Base-by-base conservation (phyloP, 768 basidiomycete species). In the Paxillus rubicundulus region DNA sequence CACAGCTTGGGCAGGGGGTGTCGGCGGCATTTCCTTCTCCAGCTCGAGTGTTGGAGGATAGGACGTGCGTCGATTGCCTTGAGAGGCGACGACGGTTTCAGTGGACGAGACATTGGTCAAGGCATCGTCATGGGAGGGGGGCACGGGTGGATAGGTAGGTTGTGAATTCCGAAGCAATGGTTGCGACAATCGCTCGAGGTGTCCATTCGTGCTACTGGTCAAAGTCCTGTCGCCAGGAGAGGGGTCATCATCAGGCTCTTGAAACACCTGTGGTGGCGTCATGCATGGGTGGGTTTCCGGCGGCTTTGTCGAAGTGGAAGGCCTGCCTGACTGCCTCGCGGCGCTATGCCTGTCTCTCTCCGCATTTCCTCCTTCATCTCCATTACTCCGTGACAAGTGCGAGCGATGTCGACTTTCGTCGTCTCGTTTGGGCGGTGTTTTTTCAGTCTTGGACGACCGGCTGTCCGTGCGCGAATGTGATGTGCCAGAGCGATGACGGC, bases 401-500 rank as follows among this genome's bases (percentile, higher is more conserved):
- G 79, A 74, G 21, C 81, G 76, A 68, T 81, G 82, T 46, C 56
- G 72, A 34, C 58, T 61, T 45, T 78, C 78, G 20, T 76, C 73
- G 13, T 77, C 76, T 7, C 77, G 75, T 21, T 68, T 69, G 2
- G 68, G 52, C 3, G 57, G 58, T 2, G 52, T 16, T 43, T 71
- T 73, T 52, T 75, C 75, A 14, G 72, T 64, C 46, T 72, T 79
- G n/a, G 83, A 84, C 9, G 81, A 77, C 33, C 83, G 80, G 50
- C 80, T 84, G 41, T 80, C 82, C 6, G 75, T 73, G 54, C 83
- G 78, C 12, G 82, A 80, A 46, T 80, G 79, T 12, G 74, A 64
- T 1, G 73, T 66, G 20, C 76, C 77, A 9, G 86, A 80, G 3
- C 73, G 70, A 42, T 70, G 69, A 53, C 75, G 75, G 47, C 79